Percentiles rank a stretch among this genome's conserved stretches.
Evolutionary conservation across 106 monocot genomes (phyloP).

Genomic region (Dendrobium nobile): DNA sequence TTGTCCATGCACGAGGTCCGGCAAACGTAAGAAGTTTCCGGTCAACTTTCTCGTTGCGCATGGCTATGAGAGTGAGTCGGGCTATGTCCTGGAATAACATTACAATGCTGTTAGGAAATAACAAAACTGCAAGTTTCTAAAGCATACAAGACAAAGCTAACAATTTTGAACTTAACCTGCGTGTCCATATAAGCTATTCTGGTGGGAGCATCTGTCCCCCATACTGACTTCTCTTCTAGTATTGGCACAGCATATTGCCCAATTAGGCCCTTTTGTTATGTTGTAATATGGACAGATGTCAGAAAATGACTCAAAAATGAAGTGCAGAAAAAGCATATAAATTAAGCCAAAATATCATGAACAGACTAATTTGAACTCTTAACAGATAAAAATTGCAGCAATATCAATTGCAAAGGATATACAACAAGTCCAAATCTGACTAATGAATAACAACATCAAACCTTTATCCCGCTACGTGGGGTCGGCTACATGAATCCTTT

Average conservation of each 20-base stretch:
- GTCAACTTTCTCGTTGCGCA: conserved; percentile 81
- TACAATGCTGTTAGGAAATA: not conserved
- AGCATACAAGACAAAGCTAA: not conserved
- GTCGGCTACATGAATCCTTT: too few species aligned
- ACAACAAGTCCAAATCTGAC: too few species aligned
- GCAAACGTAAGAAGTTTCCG: conserved; percentile 83
- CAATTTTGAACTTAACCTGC: conserved; percentile 40
- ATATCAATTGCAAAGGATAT: too few species aligned
- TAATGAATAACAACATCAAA: too few species aligned
- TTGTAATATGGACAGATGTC: not conserved
- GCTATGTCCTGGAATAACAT: conserved; percentile 75
- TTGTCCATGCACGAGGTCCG: conserved; percentile 98
- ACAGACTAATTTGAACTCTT: too few species aligned
- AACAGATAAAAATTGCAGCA: too few species aligned
- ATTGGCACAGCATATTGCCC: conserved; percentile 99
- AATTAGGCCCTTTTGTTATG: conserved; percentile 61
- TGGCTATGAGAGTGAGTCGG: conserved; percentile 82
- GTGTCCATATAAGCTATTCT: conserved; percentile 99
- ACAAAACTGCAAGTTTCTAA: not conserved
- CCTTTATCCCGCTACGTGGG: too few species aligned
- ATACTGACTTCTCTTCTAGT: conserved; percentile 95
- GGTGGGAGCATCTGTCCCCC: conserved; percentile 99
- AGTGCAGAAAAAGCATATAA: not conserved
- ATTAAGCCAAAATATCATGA: too few species aligned
- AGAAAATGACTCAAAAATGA: conserved; percentile 4